Evolutionary conservation across 2,329 filamentous ascomycete species (phyloP).

Genomic region (Neocucurbitaria cava): DNA sequence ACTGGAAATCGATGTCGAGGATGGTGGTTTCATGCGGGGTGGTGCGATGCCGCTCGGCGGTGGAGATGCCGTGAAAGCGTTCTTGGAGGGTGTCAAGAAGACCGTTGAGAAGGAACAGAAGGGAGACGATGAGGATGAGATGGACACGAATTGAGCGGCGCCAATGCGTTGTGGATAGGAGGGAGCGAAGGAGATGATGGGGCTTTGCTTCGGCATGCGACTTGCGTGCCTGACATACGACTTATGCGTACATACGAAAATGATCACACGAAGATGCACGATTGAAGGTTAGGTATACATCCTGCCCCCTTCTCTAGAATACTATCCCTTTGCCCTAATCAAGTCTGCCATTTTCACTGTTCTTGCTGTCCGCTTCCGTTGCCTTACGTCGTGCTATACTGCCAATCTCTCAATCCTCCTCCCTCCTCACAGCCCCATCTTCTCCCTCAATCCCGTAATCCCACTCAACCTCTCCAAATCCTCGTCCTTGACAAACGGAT

Average conservation of each 20-base stretch:
- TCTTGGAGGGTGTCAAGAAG: slow-evolving; percentile 86
- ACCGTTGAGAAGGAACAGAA: slow-evolving; percentile 67
- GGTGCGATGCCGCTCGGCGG: slow-evolving; percentile 86
- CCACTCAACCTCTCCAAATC: slow-evolving; percentile 30
- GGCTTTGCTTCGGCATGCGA: background rate
- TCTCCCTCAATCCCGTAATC: slow-evolving; percentile 21
- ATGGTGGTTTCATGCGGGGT: slow-evolving; percentile 81
- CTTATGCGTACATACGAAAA: slow-evolving; percentile 9
- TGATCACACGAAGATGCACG: background rate
- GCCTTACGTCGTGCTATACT: too few species aligned
- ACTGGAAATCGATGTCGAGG: slow-evolving; percentile 77
- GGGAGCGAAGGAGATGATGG: background rate
- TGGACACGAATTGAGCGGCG: slow-evolving; percentile 39
- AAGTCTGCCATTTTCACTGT: background rate
- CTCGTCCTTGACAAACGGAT: slow-evolving; percentile 21
- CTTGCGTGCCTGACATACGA: slow-evolving; percentile 12
- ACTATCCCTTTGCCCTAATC: background rate
- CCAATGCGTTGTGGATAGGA: background rate
- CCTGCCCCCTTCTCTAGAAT: background rate
- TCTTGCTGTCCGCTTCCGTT: background rate
- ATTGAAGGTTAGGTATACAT: background rate
- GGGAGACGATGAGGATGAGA: slow-evolving; percentile 32
- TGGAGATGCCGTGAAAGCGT: slow-evolving; percentile 86
- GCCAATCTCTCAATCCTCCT: slow-evolving; percentile 10
- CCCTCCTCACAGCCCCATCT: slow-evolving; percentile 5